Evolutionary conservation across 2,329 filamentous ascomycete species (phyloP).

Genomic region (Nemania serpens): DNA sequence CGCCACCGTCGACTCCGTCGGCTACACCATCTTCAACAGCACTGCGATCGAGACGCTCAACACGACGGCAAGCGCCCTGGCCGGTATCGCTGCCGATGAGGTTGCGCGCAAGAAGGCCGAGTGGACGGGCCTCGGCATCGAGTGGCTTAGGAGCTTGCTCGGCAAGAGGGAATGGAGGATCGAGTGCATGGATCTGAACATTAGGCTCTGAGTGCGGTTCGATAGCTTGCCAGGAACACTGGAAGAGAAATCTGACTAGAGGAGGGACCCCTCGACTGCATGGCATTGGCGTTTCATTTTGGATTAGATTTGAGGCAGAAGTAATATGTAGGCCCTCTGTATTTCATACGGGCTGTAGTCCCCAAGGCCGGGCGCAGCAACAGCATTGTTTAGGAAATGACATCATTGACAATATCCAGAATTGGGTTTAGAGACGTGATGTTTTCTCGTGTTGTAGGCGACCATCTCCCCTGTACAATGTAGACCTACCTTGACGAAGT

Average conservation of each 20-base stretch:
- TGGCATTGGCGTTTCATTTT: constrained; percentile 36
- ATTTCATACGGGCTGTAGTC: constrained; percentile 12
- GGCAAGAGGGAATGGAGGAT: constrained; percentile 88
- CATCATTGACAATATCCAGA: too few species aligned
- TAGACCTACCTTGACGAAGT: too few species aligned
- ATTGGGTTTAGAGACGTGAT: too few species aligned
- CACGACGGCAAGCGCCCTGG: constrained; percentile 70
- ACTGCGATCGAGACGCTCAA: constrained; percentile 64
- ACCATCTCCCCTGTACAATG: too few species aligned
- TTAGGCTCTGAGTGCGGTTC: constrained; percentile 63
- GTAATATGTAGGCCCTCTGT: constrained; percentile 12
- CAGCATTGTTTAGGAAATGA: background rate
- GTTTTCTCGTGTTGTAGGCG: too few species aligned
- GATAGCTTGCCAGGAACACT: background rate
- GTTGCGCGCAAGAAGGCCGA: constrained; percentile 59
- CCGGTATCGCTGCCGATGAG: constrained; percentile 68
- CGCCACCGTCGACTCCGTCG: constrained; percentile 36
- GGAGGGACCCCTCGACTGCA: constrained; percentile 26
- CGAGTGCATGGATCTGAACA: constrained; percentile 86
- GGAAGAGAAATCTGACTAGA: constrained; percentile 16
- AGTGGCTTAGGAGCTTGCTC: constrained; percentile 83
- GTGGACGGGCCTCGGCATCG: constrained; percentile 78
- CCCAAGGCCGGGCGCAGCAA: background rate
- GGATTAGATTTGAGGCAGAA: constrained; percentile 23
- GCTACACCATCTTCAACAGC: constrained; percentile 47